Base-by-base conservation (phyloP, 2,329 filamentous ascomycete genomes). In the Trichoderma guizhouense region DNA sequence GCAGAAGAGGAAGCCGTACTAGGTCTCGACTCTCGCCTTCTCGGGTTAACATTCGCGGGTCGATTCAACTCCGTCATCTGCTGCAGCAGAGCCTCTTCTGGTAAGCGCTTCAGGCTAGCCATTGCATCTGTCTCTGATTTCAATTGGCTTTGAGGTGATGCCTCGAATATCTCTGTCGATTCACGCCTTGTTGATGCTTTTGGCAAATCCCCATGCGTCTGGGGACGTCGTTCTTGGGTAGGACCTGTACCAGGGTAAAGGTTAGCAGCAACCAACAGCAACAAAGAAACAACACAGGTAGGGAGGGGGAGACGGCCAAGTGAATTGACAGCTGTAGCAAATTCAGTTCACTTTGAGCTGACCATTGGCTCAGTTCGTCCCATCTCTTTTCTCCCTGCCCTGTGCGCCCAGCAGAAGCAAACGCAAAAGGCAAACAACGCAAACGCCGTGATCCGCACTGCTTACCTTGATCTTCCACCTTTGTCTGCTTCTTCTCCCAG, bases 401-500 rank as follows among this genome's bases (percentile, higher is more conserved):
- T 60, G 61, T 65, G 47, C 69, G 26, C 34, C 36, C 36, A 60
- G n/a, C 26, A 61, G 24, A 47, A 9, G 26, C 36, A 53, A 64
- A 53, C 62, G 26, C 36, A 61, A 32, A 32, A 47, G 9, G 26
- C 36, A 53, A 64, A 53, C 62, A 64, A 47, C 60, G 24, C 14
- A 21, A 62, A 32, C 43, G 14, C 30, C 47, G n/a, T n/a, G 28
- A 61, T 61, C 5, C 11, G 30, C n/a, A 28, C 6, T 18, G 30
- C 57, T 51, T 15, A 69, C 67, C 67, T 61, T 53, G 57, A 5
- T 58, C n/a, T 24, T 43, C 58, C 1, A 15, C 7, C 18, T 8
- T 5, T 73, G 21, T 28, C 26, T 71, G 64, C n/a, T 64, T 73
- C 26, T 72, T 63, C 69, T 79, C 77, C 81, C 81, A 82, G 15